Conservation (phyloP, 768 basidiomycete genomes). For the Amanita muscaria region DNA sequence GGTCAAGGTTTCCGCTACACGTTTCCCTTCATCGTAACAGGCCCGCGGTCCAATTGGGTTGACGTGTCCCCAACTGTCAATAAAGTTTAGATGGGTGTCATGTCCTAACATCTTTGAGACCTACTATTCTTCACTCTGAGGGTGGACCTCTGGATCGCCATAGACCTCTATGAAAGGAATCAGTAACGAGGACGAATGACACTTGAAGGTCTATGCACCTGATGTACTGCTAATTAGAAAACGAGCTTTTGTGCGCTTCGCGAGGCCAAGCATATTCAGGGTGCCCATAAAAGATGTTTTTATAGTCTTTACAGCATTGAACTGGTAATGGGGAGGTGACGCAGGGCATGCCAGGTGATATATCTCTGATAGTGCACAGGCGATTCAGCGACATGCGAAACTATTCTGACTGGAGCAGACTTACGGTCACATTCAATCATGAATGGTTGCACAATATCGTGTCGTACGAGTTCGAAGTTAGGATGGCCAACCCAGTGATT, state of each 20-base stretch:
- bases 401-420: conserved; percentile 22
- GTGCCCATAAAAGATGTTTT: conserved; percentile 99
- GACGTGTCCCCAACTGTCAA: conserved; percentile 86
- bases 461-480: conserved; percentile 96
- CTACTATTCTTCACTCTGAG: conserved; percentile 92
- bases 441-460: conserved; percentile 95
- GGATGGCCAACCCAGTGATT: conserved; percentile 96
- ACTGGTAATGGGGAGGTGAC: conserved; percentile 96
- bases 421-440: conserved; percentile 97
- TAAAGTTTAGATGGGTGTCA: conserved; percentile 15
- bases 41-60: conserved; percentile 97
- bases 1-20: conserved; percentile 95
- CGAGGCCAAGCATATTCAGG: conserved; percentile 96
- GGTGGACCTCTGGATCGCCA: conserved; percentile 97
- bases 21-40: conserved; percentile 99
- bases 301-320: conserved; percentile 95
- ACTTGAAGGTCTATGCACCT: conserved; percentile 33
- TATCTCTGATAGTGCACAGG: conserved; percentile 53
- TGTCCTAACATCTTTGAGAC: conserved; percentile 26
- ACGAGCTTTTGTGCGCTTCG: conserved; percentile 94
- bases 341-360: conserved; percentile 98
- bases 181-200: conserved; percentile 4
- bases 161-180: conserved; percentile 67
- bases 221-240: conserved; percentile 96
- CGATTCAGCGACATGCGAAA: conserved; percentile 11